Percentiles rank a stretch among this genome's conserved stretches.
Conservation (phyloP, 495 filamentous ascomycete species). For the Rostrohypoxylon terebratum region DNA sequence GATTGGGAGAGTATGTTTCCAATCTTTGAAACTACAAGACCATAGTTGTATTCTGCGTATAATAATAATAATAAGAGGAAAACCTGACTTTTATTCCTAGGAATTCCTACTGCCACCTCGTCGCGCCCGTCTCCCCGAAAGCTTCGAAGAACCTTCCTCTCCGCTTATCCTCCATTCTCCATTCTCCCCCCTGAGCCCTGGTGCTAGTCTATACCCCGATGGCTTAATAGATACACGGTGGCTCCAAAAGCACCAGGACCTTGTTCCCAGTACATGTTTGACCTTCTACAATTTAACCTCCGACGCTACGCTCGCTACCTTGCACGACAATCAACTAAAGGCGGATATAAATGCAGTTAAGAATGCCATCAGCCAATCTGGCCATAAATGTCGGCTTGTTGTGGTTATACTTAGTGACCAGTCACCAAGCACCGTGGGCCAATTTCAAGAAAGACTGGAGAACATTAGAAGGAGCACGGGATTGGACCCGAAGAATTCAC, state of each 20-base stretch:
- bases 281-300: conserved; percentile 77
- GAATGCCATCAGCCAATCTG: conserved; percentile 70
- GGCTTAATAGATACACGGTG: conserved; percentile 83
- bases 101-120: conserved; percentile 63
- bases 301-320: conserved; percentile 74
- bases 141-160: conserved; percentile 58
- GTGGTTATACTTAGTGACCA: conserved; percentile 82
- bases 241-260: conserved; percentile 85
- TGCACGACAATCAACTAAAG: conserved; percentile 88
- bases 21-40: background rate
- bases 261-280: conserved; percentile 82
- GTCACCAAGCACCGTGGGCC: conserved; percentile 66
- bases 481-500: conserved; percentile 77
- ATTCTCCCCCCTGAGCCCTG: conserved; percentile 85
- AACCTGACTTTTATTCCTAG: conserved; percentile 50
- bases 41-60: background rate
- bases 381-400: conserved; percentile 78
- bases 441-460: conserved; percentile 74
- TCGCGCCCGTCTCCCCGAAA: conserved; percentile 62
- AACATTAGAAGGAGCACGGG: conserved; percentile 80
- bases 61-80: background rate
- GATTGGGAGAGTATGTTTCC: conserved; percentile 79
- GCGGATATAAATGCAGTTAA: conserved; percentile 84
- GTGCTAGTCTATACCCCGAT: conserved; percentile 85
- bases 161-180: conserved; percentile 79